Evolutionary conservation across 805 yeast genomes (phyloP).

Genomic region (Saturnispora ahearnii): DNA sequence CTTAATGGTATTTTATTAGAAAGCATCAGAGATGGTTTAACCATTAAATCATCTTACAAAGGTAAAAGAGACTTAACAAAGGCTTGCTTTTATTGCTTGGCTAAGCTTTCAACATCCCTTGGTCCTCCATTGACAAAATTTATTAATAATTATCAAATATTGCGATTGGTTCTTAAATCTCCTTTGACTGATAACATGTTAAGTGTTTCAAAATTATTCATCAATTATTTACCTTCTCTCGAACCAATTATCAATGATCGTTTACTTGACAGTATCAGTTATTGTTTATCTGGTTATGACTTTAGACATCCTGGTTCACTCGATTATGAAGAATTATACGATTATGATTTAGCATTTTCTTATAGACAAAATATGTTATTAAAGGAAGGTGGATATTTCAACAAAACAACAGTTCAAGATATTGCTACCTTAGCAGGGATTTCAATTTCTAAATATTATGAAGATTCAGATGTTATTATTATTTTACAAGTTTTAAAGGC

Average conservation of each 20-base stretch:
- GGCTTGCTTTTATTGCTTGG: slow-evolving; percentile 81
- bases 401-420: slow-evolving; percentile 13
- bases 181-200: slow-evolving; percentile 80
- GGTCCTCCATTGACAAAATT: slow-evolving; percentile 92
- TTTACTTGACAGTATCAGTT: slow-evolving; percentile 60
- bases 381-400: slow-evolving; percentile 48
- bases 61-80: slow-evolving; percentile 68
- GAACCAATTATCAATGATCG: slow-evolving; percentile 64
- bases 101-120: slow-evolving; percentile 77
- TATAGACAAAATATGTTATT: slow-evolving; percentile 68
- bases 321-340: slow-evolving; percentile 49
- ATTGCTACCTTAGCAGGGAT: slow-evolving; percentile 17
- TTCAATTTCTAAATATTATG: slow-evolving; percentile 18
- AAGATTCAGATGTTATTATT: slow-evolving; percentile 31
- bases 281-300: slow-evolving; percentile 69
- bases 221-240: slow-evolving; percentile 69
- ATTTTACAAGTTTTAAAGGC: slow-evolving; percentile 74
- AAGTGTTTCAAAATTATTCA: slow-evolving; percentile 58
- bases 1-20: slow-evolving; percentile 83
- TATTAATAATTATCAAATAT: slow-evolving; percentile 62
- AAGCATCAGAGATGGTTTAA: slow-evolving; percentile 70
- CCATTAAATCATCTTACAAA: slow-evolving; percentile 44
- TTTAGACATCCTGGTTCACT: slow-evolving; percentile 87
- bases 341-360: slow-evolving; percentile 58
- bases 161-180: slow-evolving; percentile 72